phyloP scores from a whole-genome alignment of 2,329 filamentous ascomycete species.

The Xenoacremonium recifei region DNA sequence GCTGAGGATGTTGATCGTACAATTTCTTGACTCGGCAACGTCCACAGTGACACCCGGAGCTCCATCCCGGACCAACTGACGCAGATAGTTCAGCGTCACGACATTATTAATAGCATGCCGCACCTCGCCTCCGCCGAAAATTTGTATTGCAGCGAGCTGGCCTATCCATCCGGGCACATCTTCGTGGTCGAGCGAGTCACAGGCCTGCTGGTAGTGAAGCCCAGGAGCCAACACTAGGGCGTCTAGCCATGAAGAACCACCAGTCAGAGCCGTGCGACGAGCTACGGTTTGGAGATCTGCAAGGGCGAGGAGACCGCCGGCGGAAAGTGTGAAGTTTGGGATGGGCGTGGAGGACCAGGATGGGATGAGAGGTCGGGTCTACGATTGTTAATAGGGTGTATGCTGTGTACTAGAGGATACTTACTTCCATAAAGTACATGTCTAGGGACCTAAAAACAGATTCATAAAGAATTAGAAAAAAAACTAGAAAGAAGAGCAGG shows the following conservation, averaged over 20 bases:
- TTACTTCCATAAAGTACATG: conserved; percentile 1
- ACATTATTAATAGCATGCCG: conserved; percentile 44
- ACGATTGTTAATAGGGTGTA: no score
- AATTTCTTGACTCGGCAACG: conserved; percentile 23
- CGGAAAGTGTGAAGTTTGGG: conserved; percentile 44
- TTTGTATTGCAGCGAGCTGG: conserved; percentile 10
- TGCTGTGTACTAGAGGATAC: no score
- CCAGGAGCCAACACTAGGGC: conserved; percentile 58
- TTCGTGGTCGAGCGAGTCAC: conserved; percentile 47
- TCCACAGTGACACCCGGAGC: conserved; percentile 23
- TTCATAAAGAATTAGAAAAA: no score
- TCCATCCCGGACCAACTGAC: conserved; percentile 25
- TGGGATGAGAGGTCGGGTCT: conserved; percentile 32
- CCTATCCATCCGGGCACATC: conserved; percentile 31
- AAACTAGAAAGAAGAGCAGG: no score
- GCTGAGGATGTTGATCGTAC: conserved; percentile 17
- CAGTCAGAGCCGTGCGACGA: conserved; percentile 54
- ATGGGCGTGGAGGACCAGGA: conserved; percentile 46
- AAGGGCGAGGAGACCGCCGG: conserved; percentile 56
- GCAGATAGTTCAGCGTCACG: conserved; percentile 50
- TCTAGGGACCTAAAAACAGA: no score
- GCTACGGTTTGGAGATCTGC: conserved; percentile 58
- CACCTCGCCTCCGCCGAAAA: conserved; percentile 2
- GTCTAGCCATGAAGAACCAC: conserved; percentile 57
- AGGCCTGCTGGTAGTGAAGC: conserved; percentile 59